Evolutionary conservation across 2,329 filamentous ascomycete species (phyloP).

Genomic region (Aspergillus sp.): DNA sequence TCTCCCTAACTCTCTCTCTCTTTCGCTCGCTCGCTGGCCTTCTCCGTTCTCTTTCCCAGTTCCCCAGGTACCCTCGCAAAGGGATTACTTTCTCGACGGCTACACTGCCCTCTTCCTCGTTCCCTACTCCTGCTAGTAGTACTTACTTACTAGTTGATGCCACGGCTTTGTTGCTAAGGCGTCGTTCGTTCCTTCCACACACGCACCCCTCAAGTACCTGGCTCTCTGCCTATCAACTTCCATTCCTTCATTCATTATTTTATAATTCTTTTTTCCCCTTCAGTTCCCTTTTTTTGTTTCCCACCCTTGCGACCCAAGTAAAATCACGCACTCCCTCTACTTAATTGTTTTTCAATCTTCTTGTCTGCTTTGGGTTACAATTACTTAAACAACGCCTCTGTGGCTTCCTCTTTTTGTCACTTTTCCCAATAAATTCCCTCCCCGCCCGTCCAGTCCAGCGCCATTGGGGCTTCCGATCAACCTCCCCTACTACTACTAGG

Average conservation of each 20-base stretch:
- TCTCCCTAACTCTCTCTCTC: conserved; percentile 10
- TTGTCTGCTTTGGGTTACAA: background rate
- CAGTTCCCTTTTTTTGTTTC: conserved; percentile 4
- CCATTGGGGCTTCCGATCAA: conserved; percentile 13
- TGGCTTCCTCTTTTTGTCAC: conserved; percentile 1
- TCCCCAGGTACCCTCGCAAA: conserved; percentile 7
- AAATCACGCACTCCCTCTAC: conserved; percentile 14
- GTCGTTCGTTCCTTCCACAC: conserved; percentile 24
- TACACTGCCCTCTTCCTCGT: background rate
- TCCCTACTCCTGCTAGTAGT: background rate
- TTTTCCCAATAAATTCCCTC: conserved; percentile 10
- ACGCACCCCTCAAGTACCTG: conserved; percentile 9
- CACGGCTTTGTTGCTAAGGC: conserved; percentile 19
- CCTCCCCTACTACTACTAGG: too few relatives aligned
- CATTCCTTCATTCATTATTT: conserved; percentile 22
- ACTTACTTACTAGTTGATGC: conserved; percentile 16
- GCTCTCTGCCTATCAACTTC: conserved; percentile 25
- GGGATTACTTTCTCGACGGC: background rate
- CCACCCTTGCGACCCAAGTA: conserved; percentile 6
- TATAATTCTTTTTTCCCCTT: conserved; percentile 18
- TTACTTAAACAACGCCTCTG: background rate
- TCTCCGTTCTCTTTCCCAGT: background rate
- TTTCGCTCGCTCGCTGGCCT: conserved; percentile 14
- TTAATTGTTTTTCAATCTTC: conserved; percentile 11
- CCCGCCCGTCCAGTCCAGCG: conserved; percentile 4